Evolutionary conservation across 2,329 filamentous ascomycete genomes (phyloP).

Genomic region (Fusarium praegraminearum): DNA sequence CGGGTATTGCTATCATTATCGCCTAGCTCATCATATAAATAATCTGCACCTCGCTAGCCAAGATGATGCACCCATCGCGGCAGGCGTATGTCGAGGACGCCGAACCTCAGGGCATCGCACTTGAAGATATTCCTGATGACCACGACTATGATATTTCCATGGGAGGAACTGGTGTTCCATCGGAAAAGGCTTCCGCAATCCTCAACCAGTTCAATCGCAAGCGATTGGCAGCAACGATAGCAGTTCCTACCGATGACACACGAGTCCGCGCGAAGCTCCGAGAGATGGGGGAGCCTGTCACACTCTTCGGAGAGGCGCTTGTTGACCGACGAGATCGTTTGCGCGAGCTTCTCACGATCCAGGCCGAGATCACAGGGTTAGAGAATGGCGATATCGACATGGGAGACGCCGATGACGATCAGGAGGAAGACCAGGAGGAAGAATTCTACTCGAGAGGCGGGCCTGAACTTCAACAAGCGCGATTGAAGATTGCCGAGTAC

Average conservation of each 20-base stretch:
- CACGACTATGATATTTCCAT: conserved; percentile 86
- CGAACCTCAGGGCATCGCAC: conserved; percentile 64
- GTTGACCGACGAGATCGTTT: conserved; percentile 88
- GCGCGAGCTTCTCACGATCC: conserved; percentile 80
- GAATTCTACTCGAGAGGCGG: conserved; percentile 95
- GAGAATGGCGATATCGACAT: conserved; percentile 70
- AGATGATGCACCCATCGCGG: conserved; percentile 85
- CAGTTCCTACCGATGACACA: conserved; percentile 93
- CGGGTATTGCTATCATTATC: not conserved
- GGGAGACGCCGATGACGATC: conserved; percentile 71
- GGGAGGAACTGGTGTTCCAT: conserved; percentile 72
- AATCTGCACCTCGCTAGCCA: conserved; percentile 42
- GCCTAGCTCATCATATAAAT: not conserved
- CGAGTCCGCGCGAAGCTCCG: conserved; percentile 84
- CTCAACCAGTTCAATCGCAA: conserved; percentile 92
- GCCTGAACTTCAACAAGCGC: conserved; percentile 77
- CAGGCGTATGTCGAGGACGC: conserved; percentile 95
- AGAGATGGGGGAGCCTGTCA: conserved; percentile 92
- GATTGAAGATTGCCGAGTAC: conserved; percentile 83
- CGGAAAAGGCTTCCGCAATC: conserved; percentile 87
- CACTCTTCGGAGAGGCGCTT: conserved; percentile 90
- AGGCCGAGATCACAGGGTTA: conserved; percentile 71
- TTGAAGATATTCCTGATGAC: conserved; percentile 71
- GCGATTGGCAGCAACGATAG: conserved; percentile 86
- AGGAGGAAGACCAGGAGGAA: conserved; percentile 81